phyloP scores from a whole-genome alignment of 225 moss, liverwort and hornwort species.

The Polytrichum commune region DNA sequence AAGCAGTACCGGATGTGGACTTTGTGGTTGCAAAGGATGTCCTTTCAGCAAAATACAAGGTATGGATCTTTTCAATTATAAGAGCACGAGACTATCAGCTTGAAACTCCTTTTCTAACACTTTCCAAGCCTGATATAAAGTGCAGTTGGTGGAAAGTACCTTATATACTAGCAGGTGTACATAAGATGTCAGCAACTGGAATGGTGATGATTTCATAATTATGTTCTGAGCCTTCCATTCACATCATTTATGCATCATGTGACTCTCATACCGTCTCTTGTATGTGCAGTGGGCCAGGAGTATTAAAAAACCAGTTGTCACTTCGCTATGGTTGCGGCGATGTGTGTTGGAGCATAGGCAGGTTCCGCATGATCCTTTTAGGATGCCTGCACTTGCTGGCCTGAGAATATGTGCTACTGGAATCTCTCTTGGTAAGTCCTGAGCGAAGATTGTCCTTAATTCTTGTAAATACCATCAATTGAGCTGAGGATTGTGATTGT shows the following conservation, averaged over 20 bases:
- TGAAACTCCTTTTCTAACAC: no score
- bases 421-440: conserved; percentile 16
- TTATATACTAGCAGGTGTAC: background rate
- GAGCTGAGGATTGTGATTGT: no score
- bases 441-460: no score
- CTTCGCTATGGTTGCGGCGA: conserved; percentile 55
- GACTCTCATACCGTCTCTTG: background rate
- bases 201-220: background rate
- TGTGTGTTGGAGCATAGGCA: conserved; percentile 72
- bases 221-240: background rate
- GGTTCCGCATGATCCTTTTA: conserved; percentile 46
- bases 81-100: no score
- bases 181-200: background rate
- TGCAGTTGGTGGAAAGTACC: no score
- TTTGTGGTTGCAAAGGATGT: conserved; percentile 83
- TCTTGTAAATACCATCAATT: no score
- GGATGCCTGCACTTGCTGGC: conserved; percentile 67
- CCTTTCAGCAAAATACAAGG: conserved; percentile 68
- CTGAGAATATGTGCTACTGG: conserved; percentile 56
- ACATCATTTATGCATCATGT: background rate
- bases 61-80: background rate
- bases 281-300: conserved; percentile 57
- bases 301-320: conserved; percentile 68
- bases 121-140: no score
- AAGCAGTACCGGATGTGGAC: conserved; percentile 56